Evolutionary conservation across 202 grass and related monocot species (phyloP).

Genomic region (Tripidium arundinaceum): DNA sequence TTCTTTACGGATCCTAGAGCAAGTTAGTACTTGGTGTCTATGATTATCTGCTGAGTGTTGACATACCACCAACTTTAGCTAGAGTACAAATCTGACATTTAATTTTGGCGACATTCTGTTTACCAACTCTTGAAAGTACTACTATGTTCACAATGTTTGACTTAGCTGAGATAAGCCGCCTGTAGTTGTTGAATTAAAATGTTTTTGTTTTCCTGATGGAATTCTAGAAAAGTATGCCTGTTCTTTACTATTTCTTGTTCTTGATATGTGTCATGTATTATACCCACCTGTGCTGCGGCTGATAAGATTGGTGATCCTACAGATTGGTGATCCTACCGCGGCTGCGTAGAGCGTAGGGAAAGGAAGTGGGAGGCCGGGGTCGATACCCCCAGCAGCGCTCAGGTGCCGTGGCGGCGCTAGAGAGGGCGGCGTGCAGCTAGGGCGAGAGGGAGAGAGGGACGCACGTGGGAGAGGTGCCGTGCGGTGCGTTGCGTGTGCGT

Average conservation of each 20-base stretch:
- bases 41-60: not conserved
- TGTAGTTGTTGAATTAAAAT: not conserved
- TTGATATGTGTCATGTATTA: not conserved
- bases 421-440: no score
- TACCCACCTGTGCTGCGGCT: not conserved
- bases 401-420: no score
- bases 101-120: not conserved
- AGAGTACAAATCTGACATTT: not conserved
- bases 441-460: no score
- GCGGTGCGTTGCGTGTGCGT: no score
- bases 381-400: no score
- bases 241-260: not conserved
- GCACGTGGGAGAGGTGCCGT: no score
- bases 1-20: not conserved
- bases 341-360: no score
- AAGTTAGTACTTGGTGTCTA: not conserved
- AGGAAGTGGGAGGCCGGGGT: no score
- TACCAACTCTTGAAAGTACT: not conserved
- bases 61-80: not conserved
- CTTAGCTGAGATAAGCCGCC: not conserved
- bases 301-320: no score
- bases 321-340: no score
- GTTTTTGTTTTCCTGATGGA: not conserved
- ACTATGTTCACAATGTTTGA: not conserved
- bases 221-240: not conserved